Conservation (phyloP, 1,284 basidiomycete species). For the Boletellus deceptivus region DNA sequence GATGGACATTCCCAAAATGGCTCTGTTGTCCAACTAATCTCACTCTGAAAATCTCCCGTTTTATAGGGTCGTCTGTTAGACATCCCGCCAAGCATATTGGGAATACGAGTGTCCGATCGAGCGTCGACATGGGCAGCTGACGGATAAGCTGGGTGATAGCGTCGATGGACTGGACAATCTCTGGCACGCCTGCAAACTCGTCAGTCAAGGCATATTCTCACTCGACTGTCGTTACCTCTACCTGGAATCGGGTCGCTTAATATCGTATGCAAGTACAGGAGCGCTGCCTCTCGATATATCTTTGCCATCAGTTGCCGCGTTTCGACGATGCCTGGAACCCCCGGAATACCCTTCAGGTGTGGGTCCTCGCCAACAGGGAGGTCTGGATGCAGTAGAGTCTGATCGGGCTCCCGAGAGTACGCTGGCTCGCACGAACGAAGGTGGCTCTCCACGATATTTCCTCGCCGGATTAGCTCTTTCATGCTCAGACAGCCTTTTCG, state of each 20-base stretch:
- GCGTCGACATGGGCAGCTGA: slow-evolving; percentile 52
- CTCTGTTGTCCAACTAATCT: slow-evolving; percentile 56
- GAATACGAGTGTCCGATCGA: slow-evolving; percentile 67
- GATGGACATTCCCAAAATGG: slow-evolving; percentile 60
- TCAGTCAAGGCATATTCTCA: slow-evolving; percentile 14
- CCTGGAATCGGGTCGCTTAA: slow-evolving; percentile 65
- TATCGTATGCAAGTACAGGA: slow-evolving; percentile 70
- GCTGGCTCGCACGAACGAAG: slow-evolving; percentile 42
- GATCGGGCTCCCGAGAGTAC: slow-evolving; percentile 31
- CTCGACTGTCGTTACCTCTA: slow-evolving; percentile 34
- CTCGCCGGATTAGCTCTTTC: slow-evolving; percentile 66
- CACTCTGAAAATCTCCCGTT: slow-evolving; percentile 58
- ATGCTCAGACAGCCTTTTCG: slow-evolving; percentile 63
- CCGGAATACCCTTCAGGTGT: slow-evolving; percentile 24
- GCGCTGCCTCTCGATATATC: slow-evolving; percentile 65
- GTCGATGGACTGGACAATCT: slow-evolving; percentile 60
- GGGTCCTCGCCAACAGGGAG: slow-evolving; percentile 33
- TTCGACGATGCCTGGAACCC: slow-evolving; percentile 36
- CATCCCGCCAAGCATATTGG: slow-evolving; percentile 71
- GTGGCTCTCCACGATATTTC: slow-evolving; percentile 62
- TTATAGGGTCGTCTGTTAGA: slow-evolving; percentile 61
- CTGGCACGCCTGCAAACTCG: slow-evolving; percentile 57
- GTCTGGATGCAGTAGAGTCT: slow-evolving; percentile 39
- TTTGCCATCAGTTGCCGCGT: slow-evolving; percentile 49
- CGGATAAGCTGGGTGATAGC: slow-evolving; percentile 51